Base-by-base conservation (phyloP, 2,329 filamentous ascomycete species). In the Apiospora koreana region DNA sequence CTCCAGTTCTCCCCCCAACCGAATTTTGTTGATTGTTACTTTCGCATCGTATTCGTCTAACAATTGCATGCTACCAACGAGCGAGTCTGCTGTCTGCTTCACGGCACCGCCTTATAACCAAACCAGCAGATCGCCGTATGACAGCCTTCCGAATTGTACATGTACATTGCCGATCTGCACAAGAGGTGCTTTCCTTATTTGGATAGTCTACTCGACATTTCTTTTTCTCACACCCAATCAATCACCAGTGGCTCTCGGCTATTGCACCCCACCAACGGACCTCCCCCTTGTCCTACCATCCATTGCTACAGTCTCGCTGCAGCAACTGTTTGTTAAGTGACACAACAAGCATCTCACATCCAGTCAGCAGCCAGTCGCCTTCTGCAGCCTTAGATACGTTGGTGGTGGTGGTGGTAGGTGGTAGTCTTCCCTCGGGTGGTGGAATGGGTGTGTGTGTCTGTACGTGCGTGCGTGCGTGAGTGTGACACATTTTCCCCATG, bases 81-180 rank as follows among this genome's bases (percentile, higher is more conserved):
- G 5, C 54, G 31, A 62, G 5, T n/a, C n/a, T n/a, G n/a, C n/a
- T n/a, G n/a, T n/a, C 54, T 5, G 31, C 54, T 62, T 38, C 31
- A 62, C 31, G 35, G 54, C 54, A 62, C 35, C 21, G 28, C 54
- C 54, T 35, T 35, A 58, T 38, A n/a, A n/a, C 54, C 28, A 62
- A 35, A 12, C 54, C 54, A 62, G 54, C 31, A 62, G 54, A n/a
- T 62, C 54, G 54, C 54, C 54, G 54, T 38, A 62, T 38, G 54
- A 23, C 54, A 38, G 54, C 54, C 54, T 62, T 62, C 31, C 54
- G 54, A 23, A 23, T 38, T 62, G 54, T 62, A 62, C 21, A 38
- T 38, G 31, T 62, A 62, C 54, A 38, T 38, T 38, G 54, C 21
- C 18, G 25, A 54, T 31, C 48, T 31, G 48, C 12, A 5, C 18